Evolutionary conservation across 768 basidiomycete genomes (phyloP), one percentile per base, ranked within the genome.

Genomic region (Tylopilus vinaceipallidus): DNA sequence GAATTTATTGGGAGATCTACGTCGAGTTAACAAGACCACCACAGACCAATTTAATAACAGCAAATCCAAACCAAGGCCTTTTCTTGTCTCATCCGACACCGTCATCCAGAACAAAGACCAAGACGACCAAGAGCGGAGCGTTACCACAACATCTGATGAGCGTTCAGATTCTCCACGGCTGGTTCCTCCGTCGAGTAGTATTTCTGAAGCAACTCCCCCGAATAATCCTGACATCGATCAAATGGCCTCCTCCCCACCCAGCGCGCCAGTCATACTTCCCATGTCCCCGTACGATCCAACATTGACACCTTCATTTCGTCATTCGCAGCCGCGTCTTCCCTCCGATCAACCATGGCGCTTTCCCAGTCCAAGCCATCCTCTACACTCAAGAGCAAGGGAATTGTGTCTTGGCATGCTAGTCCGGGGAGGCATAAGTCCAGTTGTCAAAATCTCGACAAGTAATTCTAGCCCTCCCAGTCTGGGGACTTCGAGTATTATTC

Each of bases 271-370:
- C 24, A 47, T 61, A 8, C 70, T 83, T 40, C 82, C 84, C 8
- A 73, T 81, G 58, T 89, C 88, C 6, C 88, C 88, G 2, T 91
- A 90, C 50, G 78, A 91, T 61, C 88, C 88, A 30, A 74, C 80
- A 13, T 71, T 79, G 29, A 88, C 88, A 1, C 88, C 88, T 1
- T 78, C 86, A 4, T 90, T 90, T 65, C 81, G 85, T 33, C 87
- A 90, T 65, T 88, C 86, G 10, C 84, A 86, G 16, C 79, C 83
- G 1, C 84, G 81, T 10, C 78, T 84, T 20, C 86, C 86, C 6
- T 86, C 83, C 16, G 84, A 88, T 57, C 88, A 89, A 52, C 88
- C 88, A 3, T 91, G 88, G 88, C 81, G 86, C 32, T 88, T 83
- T 61, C 81, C 85, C 8, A 90, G 86, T 58, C 86, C 87, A 11